Percentiles rank a stretch among this genome's conserved stretches.
Evolutionary conservation across 148 eudicot genomes (phyloP).

Genomic region (Simmondsia chinensis): DNA sequence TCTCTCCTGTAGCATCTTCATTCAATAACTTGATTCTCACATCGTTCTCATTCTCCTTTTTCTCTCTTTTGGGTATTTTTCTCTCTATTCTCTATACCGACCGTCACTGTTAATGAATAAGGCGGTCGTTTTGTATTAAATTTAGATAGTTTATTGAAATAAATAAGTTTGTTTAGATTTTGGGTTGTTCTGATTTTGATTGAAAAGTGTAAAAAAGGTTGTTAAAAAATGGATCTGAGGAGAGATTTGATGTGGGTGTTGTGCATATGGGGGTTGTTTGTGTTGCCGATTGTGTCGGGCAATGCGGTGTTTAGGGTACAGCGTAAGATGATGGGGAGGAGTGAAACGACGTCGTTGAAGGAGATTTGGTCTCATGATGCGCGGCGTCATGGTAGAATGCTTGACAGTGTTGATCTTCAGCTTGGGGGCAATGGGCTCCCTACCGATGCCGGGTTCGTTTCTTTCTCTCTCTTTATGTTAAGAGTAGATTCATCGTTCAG

Average conservation of each 20-base stretch:
- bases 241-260: conserved; percentile 12
- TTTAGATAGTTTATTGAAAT: not conserved
- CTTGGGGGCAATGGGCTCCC: conserved; percentile 73
- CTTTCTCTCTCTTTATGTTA: not conserved
- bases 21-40: too few species aligned
- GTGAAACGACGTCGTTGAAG: conserved; percentile 23
- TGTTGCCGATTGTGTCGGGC: conserved; percentile 15
- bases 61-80: too few species aligned
- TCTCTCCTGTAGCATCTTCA: too few species aligned
- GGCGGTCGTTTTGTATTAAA: too few species aligned
- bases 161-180: conserved; percentile 13
- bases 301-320: conserved; percentile 48
- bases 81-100: too few species aligned
- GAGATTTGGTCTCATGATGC: conserved; percentile 49
- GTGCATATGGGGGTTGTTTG: conserved; percentile 10
- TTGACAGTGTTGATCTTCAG: conserved; percentile 46
- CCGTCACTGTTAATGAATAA: too few species aligned
- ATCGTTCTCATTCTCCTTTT: too few species aligned
- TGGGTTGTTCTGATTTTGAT: conserved; percentile 6
- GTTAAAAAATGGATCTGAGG: conserved; percentile 14
- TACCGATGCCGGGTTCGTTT: conserved; percentile 52
- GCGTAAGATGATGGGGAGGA: conserved; percentile 36
- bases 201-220: not conserved
- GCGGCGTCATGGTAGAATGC: conserved; percentile 52
- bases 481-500: not conserved